These are phyloP conservation scores for Xylaria polymorpha DNA, from an alignment of 2,329 filamentous ascomycete genomes.

Conservation along the genomic window DNA sequence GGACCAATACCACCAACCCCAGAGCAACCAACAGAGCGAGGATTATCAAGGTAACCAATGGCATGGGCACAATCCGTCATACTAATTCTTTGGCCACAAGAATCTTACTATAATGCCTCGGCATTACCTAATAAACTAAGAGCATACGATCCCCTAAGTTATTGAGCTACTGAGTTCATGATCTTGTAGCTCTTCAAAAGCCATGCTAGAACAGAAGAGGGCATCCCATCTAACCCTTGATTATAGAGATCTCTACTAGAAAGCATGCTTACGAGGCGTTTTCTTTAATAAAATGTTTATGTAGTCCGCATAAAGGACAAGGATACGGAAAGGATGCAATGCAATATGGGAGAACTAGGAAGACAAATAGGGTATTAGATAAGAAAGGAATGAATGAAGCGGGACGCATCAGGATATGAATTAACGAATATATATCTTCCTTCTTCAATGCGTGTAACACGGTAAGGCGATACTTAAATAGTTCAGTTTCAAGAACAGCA, in stretches of 20 bases:
- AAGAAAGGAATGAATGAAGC: background rate
- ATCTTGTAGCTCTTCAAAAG: background rate
- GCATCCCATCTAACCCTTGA: background rate
- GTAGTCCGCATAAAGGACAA: too few species aligned
- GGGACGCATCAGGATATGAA: background rate
- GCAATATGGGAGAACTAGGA: background rate
- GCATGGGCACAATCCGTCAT: constrained; percentile 47
- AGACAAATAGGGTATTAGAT: background rate
- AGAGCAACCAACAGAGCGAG: constrained; percentile 40
- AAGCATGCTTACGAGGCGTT: background rate
- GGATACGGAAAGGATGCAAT: background rate
- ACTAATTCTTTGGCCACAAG: constrained; percentile 31
- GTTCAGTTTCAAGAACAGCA: too few species aligned
- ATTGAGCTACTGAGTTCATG: background rate
- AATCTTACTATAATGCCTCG: background rate
- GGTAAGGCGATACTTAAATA: too few species aligned
- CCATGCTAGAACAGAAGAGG: background rate
- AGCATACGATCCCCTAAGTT: background rate
- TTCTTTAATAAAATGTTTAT: background rate
- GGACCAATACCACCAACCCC: constrained; percentile 41
- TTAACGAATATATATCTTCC: background rate
- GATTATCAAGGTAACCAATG: constrained; percentile 36
- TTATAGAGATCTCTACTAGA: background rate
- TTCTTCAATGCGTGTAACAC: too few species aligned
- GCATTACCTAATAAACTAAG: background rate